A percentile compares a stretch with the other conserved stretches of the same genome.
Evolutionary conservation across 441 rosid genomes (phyloP).

Genomic region (Erodium trifolium): DNA sequence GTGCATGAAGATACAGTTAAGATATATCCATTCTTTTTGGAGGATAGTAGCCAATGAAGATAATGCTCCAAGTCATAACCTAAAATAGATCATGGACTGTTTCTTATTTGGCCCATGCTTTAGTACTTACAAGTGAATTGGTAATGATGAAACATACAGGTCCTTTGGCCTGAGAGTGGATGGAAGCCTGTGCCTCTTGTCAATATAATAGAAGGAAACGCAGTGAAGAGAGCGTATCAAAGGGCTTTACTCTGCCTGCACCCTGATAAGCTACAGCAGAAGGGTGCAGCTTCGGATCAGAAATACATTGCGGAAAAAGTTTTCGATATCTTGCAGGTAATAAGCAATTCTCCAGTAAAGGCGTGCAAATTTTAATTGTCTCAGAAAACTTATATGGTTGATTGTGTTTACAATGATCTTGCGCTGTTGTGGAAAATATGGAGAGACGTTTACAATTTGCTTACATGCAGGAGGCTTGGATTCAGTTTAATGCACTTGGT

Average conservation of each 20-base stretch:
- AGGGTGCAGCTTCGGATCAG: constrained; percentile 63
- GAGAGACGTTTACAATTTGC: neutral
- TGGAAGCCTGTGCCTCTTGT: constrained; percentile 89
- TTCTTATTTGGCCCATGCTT: neutral
- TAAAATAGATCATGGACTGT: neutral
- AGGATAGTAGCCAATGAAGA: neutral
- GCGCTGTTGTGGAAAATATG: neutral
- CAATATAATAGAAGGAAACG: constrained; percentile 76
- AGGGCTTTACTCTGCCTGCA: constrained; percentile 82
- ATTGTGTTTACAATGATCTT: neutral
- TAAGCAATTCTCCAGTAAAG: neutral
- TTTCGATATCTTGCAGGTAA: constrained; percentile 81
- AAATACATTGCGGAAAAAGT: constrained; percentile 73
- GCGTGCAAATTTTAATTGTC: too few relatives aligned
- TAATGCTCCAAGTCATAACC: neutral
- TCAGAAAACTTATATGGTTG: too few relatives aligned
- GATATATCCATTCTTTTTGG: neutral
- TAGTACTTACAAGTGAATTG: constrained; percentile 4
- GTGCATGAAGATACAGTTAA: neutral
- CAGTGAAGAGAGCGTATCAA: constrained; percentile 84
- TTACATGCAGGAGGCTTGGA: constrained; percentile 6
- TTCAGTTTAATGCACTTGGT: neutral
- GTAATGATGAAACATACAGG: constrained; percentile 28
- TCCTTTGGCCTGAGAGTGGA: constrained; percentile 88
- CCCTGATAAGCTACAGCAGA: constrained; percentile 94